Base-by-base conservation (phyloP, 2,329 filamentous ascomycete species). In the Penicillium sclerotigenum region DNA sequence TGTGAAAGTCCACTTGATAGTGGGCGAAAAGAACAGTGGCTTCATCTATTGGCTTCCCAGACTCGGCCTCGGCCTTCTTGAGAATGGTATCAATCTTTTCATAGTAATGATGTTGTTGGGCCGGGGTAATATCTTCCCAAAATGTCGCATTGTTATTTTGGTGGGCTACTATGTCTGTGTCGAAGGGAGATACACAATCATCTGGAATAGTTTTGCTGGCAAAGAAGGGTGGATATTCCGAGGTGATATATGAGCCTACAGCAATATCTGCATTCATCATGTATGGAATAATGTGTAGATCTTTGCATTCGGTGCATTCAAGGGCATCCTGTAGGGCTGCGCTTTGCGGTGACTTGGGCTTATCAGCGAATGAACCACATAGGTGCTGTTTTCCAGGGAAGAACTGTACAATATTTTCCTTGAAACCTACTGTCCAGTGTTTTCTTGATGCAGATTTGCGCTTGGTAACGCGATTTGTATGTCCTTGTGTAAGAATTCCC, bases 1-100 rank as follows among this genome's bases (percentile, higher is more conserved):
- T 65, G 46, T 73, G 71, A n/a, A 62, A 69, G 40, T 72, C 70
- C 4, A 71, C 60, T 16, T 60, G 59, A 40, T 72, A 73, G 33
- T 65, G 65, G 3, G 70, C 69, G 33, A 68, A 66, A 1, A 61
- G 47, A 4, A 63, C 50, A 22, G 62, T 51, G 6, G 53, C 26
- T 34, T 64, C 52, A 28, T 64, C 54, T 1, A 61, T 47, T 20
- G 50, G 24, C 20, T 46, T 26, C 18, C 45, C 29, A 14, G 11
- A 42, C 9, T 41, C 20, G 2, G 9, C 22, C 22, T 42, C 45
- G 4, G 45, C n/a, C 11, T 41, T 49, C 2, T 60, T 56, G 11
- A 68, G 47, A 16, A 52, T 53, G 29, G 47, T 37, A 18, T 63
- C 65, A 18, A 67, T 59, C 5, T 50, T 37, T 1, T 56, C 22